Base-by-base conservation (phyloP, 2,329 filamentous ascomycete genomes). In the Ambrosiella cleistominuta region DNA sequence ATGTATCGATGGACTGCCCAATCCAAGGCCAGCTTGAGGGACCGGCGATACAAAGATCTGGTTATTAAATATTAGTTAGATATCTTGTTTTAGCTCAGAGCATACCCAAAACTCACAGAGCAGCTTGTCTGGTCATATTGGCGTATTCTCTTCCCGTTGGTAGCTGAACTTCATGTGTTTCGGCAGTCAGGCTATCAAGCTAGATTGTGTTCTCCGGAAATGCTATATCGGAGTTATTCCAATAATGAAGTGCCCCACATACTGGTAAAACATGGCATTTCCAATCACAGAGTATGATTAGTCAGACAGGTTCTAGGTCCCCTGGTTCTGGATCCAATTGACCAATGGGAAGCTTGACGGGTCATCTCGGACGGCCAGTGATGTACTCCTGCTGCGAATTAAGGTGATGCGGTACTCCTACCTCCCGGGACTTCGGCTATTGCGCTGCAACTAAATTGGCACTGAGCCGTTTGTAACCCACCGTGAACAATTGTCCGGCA, bases 1-100 rank as follows among this genome's bases (percentile, higher is more conserved):
- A 96, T 74, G 66, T 91, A 82, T 64, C 93, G 81, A 69, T 96
- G 87, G 62, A 97, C 89, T 60, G 88, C 82, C 93, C 93, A 98
- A 75, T 96, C 89, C 64, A 97, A 82, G 47, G 93, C 80, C 63
- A 96, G 82, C 78, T 96, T 96, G 68, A 98, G 72, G 35, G 89
- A 89, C 65, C 89, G 88, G 68, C 91, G 85, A 72, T 98, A 98
- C 61, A 98, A 84, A 47, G 81, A 83, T 64, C 81, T 84, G 61
- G 12, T 19, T 27, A n/a, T 11, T 39, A 12, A 54, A 35, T 17
- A 39, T 52, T 47, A 60, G 52, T 54, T 12, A 27, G 19, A 12
- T 5, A 27, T 27, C 2, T 27, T 3, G 27, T 1, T 27, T 27
- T 27, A 3, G 27, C 27, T 3, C 27, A 27, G 27, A 27, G 27